Evolutionary conservation across 257 asterid species (phyloP).

Genomic region (Nicotiana sylvestris): DNA sequence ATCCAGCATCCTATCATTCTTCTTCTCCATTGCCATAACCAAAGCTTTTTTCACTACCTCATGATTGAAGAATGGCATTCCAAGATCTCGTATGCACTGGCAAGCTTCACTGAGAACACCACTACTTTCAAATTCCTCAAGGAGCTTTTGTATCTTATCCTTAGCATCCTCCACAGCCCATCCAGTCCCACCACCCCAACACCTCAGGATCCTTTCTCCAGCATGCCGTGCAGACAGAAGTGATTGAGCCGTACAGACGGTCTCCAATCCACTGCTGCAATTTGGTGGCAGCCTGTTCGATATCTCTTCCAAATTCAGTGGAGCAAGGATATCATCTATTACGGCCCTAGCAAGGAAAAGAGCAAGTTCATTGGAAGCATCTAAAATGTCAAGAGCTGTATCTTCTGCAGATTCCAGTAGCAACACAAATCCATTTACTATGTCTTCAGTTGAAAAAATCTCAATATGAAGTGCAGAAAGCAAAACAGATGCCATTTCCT

Average conservation of each 20-base stretch:
- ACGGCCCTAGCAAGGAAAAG: conserved; percentile 86
- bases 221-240: conserved; percentile 90
- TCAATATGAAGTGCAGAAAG: conserved; percentile 90
- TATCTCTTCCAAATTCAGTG: conserved; percentile 81
- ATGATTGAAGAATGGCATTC: conserved; percentile 89
- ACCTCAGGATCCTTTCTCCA: conserved; percentile 95
- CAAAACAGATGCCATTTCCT: conserved; percentile 94
- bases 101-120: conserved; percentile 90
- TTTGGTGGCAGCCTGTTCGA: conserved; percentile 52
- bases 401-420: conserved; percentile 89
- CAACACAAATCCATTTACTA: conserved; percentile 77
- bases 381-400: conserved; percentile 84
- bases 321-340: conserved; percentile 90
- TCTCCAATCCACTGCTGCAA: conserved; percentile 66
- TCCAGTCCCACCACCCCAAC: conserved; percentile 99
- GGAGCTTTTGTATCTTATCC: conserved; percentile 93
- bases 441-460: conserved; percentile 82
- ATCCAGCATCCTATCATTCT: conserved; percentile 76
- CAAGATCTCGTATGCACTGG: conserved; percentile 85
- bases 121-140: conserved; percentile 90
- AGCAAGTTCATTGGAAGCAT: conserved; percentile 88
- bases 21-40: conserved; percentile 99
- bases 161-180: conserved; percentile 99
- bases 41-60: conserved; percentile 96
- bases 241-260: conserved; percentile 66